Evolutionary conservation across 2,329 filamentous ascomycete species (phyloP).

Genomic region (Talaromyces sp.): DNA sequence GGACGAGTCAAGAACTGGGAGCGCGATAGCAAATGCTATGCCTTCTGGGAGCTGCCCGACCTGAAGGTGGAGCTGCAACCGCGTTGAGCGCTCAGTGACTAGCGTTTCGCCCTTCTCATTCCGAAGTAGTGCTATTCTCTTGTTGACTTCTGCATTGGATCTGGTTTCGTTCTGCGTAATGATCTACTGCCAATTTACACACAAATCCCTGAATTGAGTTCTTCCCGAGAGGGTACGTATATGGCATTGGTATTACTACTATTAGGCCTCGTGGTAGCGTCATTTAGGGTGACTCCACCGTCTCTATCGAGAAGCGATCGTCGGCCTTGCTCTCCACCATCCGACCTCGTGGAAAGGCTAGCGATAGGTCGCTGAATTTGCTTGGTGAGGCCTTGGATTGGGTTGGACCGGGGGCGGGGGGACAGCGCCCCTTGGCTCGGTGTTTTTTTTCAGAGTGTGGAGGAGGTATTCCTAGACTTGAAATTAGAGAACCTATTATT

Average conservation of each 20-base stretch:
- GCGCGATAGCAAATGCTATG: constrained; percentile 20
- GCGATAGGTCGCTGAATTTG: background rate
- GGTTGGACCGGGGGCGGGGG: background rate
- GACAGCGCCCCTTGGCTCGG: background rate
- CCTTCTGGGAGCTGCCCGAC: constrained; percentile 24
- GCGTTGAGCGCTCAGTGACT: background rate
- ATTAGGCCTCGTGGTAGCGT: background rate
- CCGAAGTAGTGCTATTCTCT: background rate
- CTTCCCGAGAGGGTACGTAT: background rate
- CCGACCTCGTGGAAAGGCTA: background rate
- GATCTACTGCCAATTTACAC: background rate
- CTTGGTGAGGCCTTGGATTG: background rate
- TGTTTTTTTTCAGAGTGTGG: background rate
- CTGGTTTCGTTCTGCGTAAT: background rate
- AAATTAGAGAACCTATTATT: background rate
- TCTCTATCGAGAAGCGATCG: background rate
- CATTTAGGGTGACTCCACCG: background rate
- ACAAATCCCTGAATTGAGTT: background rate
- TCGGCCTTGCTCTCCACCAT: background rate
- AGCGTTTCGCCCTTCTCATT: background rate
- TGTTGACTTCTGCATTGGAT: background rate
- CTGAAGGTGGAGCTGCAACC: constrained; percentile 16
- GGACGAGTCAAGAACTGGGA: constrained; percentile 21
- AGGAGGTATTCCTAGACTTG: background rate
- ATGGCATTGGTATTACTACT: background rate